Evolutionary conservation across 2,329 filamentous ascomycete species (phyloP), one percentile per base, ranked within the genome.

Genomic region (Penicillium brasilianum): DNA sequence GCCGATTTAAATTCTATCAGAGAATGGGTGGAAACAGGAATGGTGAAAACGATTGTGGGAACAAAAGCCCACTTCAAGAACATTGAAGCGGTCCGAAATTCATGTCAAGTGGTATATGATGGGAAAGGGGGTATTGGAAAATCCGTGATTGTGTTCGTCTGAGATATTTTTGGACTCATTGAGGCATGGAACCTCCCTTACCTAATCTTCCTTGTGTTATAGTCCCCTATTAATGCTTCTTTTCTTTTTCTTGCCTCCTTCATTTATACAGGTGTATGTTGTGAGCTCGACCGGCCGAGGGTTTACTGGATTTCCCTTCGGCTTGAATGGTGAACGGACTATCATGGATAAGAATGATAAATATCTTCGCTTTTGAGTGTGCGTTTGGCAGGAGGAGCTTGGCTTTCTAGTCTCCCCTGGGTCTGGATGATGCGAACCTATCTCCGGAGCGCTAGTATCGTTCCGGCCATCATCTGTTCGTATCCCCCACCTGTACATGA

Each of bases 61-160:
- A 78, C 73, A 2, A 71, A 75, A 0, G 80, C 81, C 6, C 65
- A 77, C 9, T 66, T 84, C 30, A 72, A 74, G 11, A 76, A 85
- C 58, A 59, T 84, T 10, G 76, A 78, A 13, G 76, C 71, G 6
- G 74, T 84, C 14, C 74, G 76, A 63, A 66, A 60, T 56, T 80
- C 70, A 4, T 80, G 78, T 55, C 72, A 74, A 10, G 72, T 75
- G 68, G 77, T 81, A 1, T 70, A 69, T 9, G 67, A 66, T 0
- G 73, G 76, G 1, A 82, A 80, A 60, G 79, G 80, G 0, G 80
- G 80, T 0, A 49, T 80, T 11, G 81, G 81, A n/a, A 77, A 77
- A 60, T 64, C 80, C 41, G 74, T 82, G 1, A 69, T 83, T 39
- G 22, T 59, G n/a, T 58, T 58, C 53, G 44, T 22, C 13, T 58